Evolutionary conservation across 2,329 filamentous ascomycete species (phyloP).

Genomic region (Drechslerella dactyloides): DNA sequence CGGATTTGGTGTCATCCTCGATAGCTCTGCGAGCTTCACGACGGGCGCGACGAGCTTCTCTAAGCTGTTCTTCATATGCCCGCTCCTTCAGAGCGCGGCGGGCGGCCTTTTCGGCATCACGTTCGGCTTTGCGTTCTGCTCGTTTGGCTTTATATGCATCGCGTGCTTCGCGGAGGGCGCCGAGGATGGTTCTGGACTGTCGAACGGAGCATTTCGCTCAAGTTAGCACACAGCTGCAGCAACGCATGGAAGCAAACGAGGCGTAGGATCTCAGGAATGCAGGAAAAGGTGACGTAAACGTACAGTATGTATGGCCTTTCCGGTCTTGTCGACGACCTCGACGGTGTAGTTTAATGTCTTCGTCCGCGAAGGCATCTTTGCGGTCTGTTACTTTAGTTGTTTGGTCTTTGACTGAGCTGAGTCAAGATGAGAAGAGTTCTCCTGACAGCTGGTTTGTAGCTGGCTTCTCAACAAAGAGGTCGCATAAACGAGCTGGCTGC

Average conservation of each 20-base stretch:
- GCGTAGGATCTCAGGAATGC: background rate
- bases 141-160: constrained; percentile 55
- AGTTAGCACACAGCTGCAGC: background rate
- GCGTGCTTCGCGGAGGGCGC: constrained; percentile 53
- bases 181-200: constrained; percentile 54
- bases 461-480: background rate
- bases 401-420: constrained; percentile 23
- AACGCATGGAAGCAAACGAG: background rate
- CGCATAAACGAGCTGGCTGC: constrained; percentile 8
- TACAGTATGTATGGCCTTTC: constrained; percentile 54
- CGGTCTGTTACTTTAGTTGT: constrained; percentile 18
- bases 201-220: background rate
- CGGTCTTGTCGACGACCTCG: constrained; percentile 53
- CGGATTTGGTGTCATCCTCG: constrained; percentile 32
- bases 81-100: constrained; percentile 48
- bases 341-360: constrained; percentile 50
- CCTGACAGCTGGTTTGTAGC: constrained; percentile 3
- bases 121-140: constrained; percentile 53
- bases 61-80: constrained; percentile 51
- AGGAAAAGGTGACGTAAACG: constrained; percentile 32
- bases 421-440: constrained; percentile 6
- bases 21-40: constrained; percentile 47
- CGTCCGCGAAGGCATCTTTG: constrained; percentile 20
- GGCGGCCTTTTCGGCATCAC: constrained; percentile 44
- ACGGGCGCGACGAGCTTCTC: constrained; percentile 47